Percentiles rank a stretch among this genome's conserved stretches.
phyloP scores from a whole-genome alignment of 2,329 filamentous ascomycete species.

The Nemania sp. region DNA sequence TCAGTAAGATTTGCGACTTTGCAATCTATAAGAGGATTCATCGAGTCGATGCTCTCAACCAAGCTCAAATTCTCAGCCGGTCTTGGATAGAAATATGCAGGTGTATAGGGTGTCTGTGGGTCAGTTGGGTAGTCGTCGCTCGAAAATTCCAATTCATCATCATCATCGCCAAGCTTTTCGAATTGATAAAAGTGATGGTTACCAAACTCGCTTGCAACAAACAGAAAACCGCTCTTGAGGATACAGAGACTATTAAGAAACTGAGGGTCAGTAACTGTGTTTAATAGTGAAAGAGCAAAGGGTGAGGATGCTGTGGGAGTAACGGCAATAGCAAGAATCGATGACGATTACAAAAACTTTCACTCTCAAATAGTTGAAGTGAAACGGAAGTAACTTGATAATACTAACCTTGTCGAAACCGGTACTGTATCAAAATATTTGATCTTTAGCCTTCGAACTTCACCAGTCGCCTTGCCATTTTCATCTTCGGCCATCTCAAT shows the following conservation, averaged over 20 bases:
- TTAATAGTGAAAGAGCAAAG: background rate
- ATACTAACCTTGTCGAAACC: constrained; percentile 71
- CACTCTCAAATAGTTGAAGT: background rate
- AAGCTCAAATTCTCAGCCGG: constrained; percentile 83
- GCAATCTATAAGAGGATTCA: constrained; percentile 92
- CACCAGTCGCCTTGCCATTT: constrained; percentile 80
- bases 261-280: constrained; percentile 4
- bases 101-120: constrained; percentile 75
- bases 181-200: constrained; percentile 98
- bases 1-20: constrained; percentile 91
- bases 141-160: constrained; percentile 86
- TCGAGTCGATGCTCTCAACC: constrained; percentile 85
- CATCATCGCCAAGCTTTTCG: constrained; percentile 95
- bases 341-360: background rate
- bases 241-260: constrained; percentile 75
- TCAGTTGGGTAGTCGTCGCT: constrained; percentile 88
- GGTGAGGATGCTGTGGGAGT: background rate
- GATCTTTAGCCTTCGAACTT: constrained; percentile 86
- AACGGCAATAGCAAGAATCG: background rate
- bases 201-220: constrained; percentile 90
- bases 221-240: constrained; percentile 94
- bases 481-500: constrained; percentile 90
- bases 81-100: constrained; percentile 87
- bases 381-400: background rate
- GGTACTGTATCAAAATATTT: constrained; percentile 99